A percentile compares a stretch with the other conserved stretches of the same genome.
Evolutionary conservation across 495 filamentous ascomycete species (phyloP).

Genomic region (Tuber brumale): DNA sequence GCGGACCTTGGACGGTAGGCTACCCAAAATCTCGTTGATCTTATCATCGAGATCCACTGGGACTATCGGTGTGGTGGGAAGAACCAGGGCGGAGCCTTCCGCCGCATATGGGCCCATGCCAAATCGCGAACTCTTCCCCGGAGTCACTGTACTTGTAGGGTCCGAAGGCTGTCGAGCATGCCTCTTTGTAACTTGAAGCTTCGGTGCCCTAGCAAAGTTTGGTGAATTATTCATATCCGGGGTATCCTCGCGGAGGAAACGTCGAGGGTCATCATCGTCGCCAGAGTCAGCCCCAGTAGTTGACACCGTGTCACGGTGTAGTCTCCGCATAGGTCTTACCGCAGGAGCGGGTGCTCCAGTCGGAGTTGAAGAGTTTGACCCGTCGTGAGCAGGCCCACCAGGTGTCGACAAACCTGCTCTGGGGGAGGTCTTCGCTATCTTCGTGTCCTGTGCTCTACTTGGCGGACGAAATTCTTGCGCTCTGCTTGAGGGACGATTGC

Average conservation of each 20-base stretch:
- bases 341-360: constrained; percentile 22
- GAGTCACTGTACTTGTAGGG: constrained; percentile 13
- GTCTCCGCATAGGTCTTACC: constrained; percentile 24
- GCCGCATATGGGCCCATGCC: constrained; percentile 8
- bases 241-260: constrained; percentile 12
- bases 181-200: constrained; percentile 21
- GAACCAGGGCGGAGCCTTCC: constrained; percentile 11
- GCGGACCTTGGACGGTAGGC: constrained; percentile 71
- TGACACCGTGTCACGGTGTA: constrained; percentile 7
- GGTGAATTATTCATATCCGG: constrained; percentile 22
- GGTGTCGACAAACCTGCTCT: not conserved
- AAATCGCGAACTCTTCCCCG: constrained; percentile 20
- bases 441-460: not conserved
- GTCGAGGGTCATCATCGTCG: not conserved
- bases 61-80: constrained; percentile 24
- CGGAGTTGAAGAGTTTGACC: constrained; percentile 1
- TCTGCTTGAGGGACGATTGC: not conserved
- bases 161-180: constrained; percentile 16
- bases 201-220: constrained; percentile 1
- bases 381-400: not conserved
- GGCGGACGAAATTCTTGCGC: not conserved
- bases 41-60: constrained; percentile 74
- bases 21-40: constrained; percentile 74
- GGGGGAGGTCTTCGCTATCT: not conserved
- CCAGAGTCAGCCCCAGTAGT: not conserved